Evolutionary conservation across 139 green algal genomes (phyloP).

Genomic region (Tetraselmis chui): DNA sequence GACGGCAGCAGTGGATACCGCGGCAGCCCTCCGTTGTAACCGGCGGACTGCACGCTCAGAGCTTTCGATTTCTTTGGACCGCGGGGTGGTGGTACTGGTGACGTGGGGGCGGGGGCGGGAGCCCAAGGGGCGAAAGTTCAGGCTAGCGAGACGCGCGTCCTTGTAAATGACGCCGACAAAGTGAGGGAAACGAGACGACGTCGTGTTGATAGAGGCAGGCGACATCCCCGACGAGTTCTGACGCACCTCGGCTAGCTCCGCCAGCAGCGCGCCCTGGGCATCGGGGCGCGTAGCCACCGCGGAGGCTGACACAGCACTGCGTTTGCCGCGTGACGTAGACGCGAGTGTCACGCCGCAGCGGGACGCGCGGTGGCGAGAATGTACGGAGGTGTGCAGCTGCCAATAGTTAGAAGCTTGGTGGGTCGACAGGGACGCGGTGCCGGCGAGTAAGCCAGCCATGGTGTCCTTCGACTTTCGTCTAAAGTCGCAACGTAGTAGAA

Average conservation of each 20-base stretch:
- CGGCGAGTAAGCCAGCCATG: not conserved
- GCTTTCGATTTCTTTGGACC: not conserved
- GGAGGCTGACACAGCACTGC: not conserved
- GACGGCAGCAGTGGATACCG: not conserved
- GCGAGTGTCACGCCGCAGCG: not conserved
- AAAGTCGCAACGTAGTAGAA: no score
- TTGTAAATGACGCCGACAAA: not conserved
- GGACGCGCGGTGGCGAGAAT: not conserved
- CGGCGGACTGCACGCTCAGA: no score
- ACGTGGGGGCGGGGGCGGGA: no score
- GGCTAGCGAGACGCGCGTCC: not conserved
- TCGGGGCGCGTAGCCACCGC: not conserved
- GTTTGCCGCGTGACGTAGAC: not conserved
- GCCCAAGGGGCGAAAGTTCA: not conserved
- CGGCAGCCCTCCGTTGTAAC: not conserved
- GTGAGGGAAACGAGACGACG: not conserved
- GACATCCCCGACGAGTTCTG: not conserved
- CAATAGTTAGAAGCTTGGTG: not conserved
- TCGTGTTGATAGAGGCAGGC: not conserved
- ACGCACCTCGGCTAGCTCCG: not conserved
- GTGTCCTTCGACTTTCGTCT: no score
- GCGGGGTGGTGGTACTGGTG: no score
- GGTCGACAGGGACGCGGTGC: not conserved
- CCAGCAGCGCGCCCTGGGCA: not conserved
- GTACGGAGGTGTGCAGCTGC: not conserved